These are phyloP conservation scores for Metschnikowia reukaufii DNA, from an alignment of 805 yeast genomes.

Conservation along the genomic window DNA sequence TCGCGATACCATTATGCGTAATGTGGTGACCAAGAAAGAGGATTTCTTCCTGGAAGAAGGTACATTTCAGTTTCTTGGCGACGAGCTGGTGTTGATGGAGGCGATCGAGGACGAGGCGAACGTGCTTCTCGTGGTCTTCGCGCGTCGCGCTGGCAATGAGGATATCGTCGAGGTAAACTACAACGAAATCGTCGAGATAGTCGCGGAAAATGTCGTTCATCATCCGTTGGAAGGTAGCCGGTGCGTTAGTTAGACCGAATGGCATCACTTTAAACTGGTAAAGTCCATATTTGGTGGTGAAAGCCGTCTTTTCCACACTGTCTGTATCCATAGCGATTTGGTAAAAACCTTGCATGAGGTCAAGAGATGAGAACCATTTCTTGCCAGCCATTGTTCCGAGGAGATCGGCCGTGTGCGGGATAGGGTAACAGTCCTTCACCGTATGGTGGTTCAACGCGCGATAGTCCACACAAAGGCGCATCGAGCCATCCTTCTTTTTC, in stretches of 20 bases:
- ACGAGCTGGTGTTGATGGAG: slow-evolving; percentile 1
- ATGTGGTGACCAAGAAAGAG: too few species aligned
- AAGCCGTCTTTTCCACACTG: slow-evolving; percentile 4
- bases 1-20: too few species aligned
- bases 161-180: too few species aligned
- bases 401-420: slow-evolving; percentile 4
- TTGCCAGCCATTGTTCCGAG: slow-evolving; percentile 2
- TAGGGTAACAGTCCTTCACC: slow-evolving; percentile 5
- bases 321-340: slow-evolving; percentile 6
- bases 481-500: slow-evolving; percentile 7
- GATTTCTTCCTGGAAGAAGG: slow-evolving; percentile 1
- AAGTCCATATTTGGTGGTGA: slow-evolving; percentile 7
- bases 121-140: slow-evolving; percentile 1
- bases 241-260: too few species aligned
- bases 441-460: slow-evolving; percentile 8
- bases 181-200: too few species aligned
- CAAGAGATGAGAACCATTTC: slow-evolving; percentile 6
- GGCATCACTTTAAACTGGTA: too few species aligned
- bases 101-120: slow-evolving; percentile 1
- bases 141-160: slow-evolving; percentile 1
- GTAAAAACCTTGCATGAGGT: slow-evolving; percentile 10
- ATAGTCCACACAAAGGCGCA: slow-evolving; percentile 8
- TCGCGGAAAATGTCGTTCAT: too few species aligned
- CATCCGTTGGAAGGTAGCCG: too few species aligned
- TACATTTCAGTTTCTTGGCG: slow-evolving; percentile 9